Base-by-base conservation (phyloP, 768 basidiomycete species). In the Leucocoprinus leucothites region DNA sequence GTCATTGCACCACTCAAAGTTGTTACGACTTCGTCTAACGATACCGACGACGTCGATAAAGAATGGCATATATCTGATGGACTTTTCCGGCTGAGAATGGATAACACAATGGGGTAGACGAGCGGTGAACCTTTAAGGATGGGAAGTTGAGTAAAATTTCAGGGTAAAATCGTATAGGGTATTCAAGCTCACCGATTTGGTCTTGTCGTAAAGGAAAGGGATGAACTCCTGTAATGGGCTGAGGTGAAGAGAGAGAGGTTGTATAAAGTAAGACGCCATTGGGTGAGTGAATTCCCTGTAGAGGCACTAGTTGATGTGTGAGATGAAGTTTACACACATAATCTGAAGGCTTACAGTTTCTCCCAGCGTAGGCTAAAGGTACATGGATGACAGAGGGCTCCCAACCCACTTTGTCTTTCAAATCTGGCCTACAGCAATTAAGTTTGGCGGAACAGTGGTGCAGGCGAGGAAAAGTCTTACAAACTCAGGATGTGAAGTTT, bases 31-130 rank as follows among this genome's bases (percentile, higher is more conserved):
- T 76, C 73, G 14, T 73, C 62, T 28, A 76, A 59, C 0, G 80
- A 60, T 4, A 74, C 65, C 1, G 74, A 65, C 16, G 76, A 70
- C 25, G 68, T 64, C 6, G 82, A 72, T 28, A 91, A 71, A 22
- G 74, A 59, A 62, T 86, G 85, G 19, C 78, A 73, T 34, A 90
- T 67, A 62, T 91, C 89, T 9, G 79, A 70, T 26, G 82, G 71
- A n/a, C 81, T 76, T 54, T 68, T 73, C 44, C 79, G 75, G 1
- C 80, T 75, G 25, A 79, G 72, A 44, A 88, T 72, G 11, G 85
- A 78, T 47, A 69, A 48, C 51, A 69, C 67, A 42, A 72, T 59
- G 38, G 60, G 69, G 63, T 47, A 67, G 51, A 46, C 56, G 59
- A 42, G 69, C 62, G 45, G 60, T 47, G 35, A 18, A 31, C 55